Percentiles rank a stretch among this genome's conserved stretches.
Conservation (phyloP, 1,284 basidiomycete species). For the Cryptococcus sp. region DNA sequence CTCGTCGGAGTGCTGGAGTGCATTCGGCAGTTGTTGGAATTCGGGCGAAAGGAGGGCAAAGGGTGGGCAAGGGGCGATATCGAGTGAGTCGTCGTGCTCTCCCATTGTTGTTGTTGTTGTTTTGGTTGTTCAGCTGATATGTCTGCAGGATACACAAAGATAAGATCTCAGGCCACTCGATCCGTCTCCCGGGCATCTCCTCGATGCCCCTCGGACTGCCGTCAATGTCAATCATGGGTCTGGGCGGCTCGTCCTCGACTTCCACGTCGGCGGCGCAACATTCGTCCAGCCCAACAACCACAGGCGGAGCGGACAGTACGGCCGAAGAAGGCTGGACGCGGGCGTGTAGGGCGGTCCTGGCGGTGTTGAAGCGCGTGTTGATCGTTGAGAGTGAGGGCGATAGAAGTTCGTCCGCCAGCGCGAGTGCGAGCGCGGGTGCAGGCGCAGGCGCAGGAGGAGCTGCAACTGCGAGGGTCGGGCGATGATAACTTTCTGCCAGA, state of each 20-base stretch:
- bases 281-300: background rate
- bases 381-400: slow-evolving; percentile 51
- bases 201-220: slow-evolving; percentile 60
- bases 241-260: slow-evolving; percentile 26
- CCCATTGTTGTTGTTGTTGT: background rate
- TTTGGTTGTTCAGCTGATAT: background rate
- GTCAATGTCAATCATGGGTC: slow-evolving; percentile 49
- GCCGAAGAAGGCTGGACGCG: slow-evolving; percentile 92
- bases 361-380: slow-evolving; percentile 71
- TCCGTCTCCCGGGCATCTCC: slow-evolving; percentile 70
- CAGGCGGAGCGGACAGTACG: slow-evolving; percentile 13
- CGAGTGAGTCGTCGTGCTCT: slow-evolving; percentile 28
- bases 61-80: slow-evolving; percentile 75
- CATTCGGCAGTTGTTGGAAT: slow-evolving; percentile 84
- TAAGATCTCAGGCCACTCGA: slow-evolving; percentile 91
- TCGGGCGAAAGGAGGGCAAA: slow-evolving; percentile 71
- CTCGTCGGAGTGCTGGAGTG: slow-evolving; percentile 97
- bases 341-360: slow-evolving; percentile 84
- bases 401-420: slow-evolving; percentile 8
- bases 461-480: background rate
- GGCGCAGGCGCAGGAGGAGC: background rate
- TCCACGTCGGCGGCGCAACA: slow-evolving; percentile 9
- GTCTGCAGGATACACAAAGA: slow-evolving; percentile 78
- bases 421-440: background rate
- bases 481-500: too few species aligned